Evolutionary conservation across 352 stramenopile species (phyloP), one percentile per base, ranked within the genome.

Genomic region (Globisporangium apiculatum): DNA sequence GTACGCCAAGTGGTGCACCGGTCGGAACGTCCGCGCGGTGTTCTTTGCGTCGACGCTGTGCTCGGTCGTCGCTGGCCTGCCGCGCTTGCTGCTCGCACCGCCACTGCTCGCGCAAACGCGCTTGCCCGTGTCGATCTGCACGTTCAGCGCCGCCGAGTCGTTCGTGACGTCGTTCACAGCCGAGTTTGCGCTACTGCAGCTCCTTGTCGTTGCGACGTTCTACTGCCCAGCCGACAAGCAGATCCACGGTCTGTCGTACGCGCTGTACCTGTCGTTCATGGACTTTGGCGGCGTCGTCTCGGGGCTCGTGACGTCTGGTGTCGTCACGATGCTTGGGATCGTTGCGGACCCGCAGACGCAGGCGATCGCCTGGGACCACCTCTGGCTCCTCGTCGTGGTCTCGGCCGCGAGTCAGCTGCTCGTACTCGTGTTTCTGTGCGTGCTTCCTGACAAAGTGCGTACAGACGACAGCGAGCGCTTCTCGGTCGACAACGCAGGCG

Each of bases 251-350:
- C 66, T 93, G 36, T 87, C 83, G 49, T 93, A 93, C 62, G 81
- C 83, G 48, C 63, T 93, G 53, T 93, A 78, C 60, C 64, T 93
- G 43, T 91, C 81, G 11, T 89, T 90, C 58, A 93, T 93, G 79
- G 81, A 93, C 68, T 90, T 93, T 66, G 83, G 83, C 14, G 83
- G 81, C 35, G 80, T 91, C 35, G 58, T 90, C 2, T 91, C 80
- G 4, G 78, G 80, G 8, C 53, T 93, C 12, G 60, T 88, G 11
- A 81, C 72, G 12, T 84, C 83, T 8, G 45, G 73, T 1, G 42
- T 89, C 36, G 78, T 90, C 41, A 72, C 67, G 12, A 53, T 64
- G 14, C 53, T 93, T 7, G 83, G 81, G 0, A 90, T 93, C 36
- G 70, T 79, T 2, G 62, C 72, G 0, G 75, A 93, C 48, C 64